These are phyloP conservation scores for Kandelia obovata DNA, from an alignment of 345 rosid genomes.

Conservation along the genomic window DNA sequence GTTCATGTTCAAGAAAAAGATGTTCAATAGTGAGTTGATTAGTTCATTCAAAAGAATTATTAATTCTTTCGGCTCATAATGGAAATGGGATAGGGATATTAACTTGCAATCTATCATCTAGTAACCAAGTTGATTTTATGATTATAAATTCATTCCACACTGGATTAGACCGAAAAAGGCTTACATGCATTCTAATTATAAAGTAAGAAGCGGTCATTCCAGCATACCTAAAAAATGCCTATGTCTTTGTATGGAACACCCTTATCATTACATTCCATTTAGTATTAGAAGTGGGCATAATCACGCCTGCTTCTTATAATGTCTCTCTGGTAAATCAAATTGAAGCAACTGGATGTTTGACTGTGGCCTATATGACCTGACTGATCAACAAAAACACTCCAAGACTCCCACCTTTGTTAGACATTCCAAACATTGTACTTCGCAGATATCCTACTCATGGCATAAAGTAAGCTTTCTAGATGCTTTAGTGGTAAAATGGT, in stretches of 20 bases:
- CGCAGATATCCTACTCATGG: not conserved
- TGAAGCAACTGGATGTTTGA: too few relatives aligned
- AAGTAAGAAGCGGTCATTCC: not conserved
- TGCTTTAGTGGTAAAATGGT: not conserved
- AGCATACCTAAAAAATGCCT: not conserved
- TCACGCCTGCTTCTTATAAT: not conserved
- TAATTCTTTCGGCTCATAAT: too few relatives aligned
- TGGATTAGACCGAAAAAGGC: not conserved
- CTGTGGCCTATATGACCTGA: too few relatives aligned
- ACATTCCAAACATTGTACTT: not conserved
- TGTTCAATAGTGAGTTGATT: too few relatives aligned
- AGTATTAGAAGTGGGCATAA: not conserved
- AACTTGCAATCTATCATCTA: too few relatives aligned
- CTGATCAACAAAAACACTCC: not conserved
- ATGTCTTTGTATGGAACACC: not conserved
- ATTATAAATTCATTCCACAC: too few relatives aligned
- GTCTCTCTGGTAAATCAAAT: not conserved
- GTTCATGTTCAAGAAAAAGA: not conserved
- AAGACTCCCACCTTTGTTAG: not conserved
- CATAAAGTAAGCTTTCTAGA: not conserved
- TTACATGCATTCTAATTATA: conserved; percentile 2
- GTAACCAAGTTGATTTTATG: too few relatives aligned
- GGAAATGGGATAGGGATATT: too few relatives aligned
- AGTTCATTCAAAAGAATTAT: too few relatives aligned
- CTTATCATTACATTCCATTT: conserved; percentile 3